phyloP scores from a whole-genome alignment of 495 filamentous ascomycete genomes.

The Rhizodiscina lignyota region DNA sequence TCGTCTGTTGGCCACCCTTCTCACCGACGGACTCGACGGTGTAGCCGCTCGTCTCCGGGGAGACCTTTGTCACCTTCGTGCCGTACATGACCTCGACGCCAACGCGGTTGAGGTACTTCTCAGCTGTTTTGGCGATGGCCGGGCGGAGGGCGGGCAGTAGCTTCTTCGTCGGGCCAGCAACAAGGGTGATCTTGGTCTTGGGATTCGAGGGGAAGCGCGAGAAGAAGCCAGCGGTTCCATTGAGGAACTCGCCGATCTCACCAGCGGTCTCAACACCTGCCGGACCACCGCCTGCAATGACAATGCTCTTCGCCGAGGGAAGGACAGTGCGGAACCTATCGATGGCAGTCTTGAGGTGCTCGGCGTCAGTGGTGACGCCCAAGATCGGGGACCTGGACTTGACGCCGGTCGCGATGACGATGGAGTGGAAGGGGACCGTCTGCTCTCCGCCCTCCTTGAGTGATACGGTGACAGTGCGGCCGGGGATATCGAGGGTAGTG shows the following conservation, averaged over 20 bases:
- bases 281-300: slow-evolving; percentile 45
- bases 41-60: no score
- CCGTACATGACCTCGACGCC: slow-evolving; percentile 29
- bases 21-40: slow-evolving; percentile 8
- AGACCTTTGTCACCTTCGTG: slow-evolving; percentile 10
- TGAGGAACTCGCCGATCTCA: slow-evolving; percentile 25
- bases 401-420: slow-evolving; percentile 24
- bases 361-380: slow-evolving; percentile 16
- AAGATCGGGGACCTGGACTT: slow-evolving; percentile 14
- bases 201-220: slow-evolving; percentile 10
- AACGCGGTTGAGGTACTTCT: slow-evolving; percentile 24
- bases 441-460: slow-evolving; percentile 1
- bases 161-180: slow-evolving; percentile 22
- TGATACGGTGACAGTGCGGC: slow-evolving; percentile 17
- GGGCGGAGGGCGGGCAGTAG: slow-evolving; percentile 29
- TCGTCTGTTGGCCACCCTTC: slow-evolving; percentile 8
- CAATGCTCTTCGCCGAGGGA: slow-evolving; percentile 30
- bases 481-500: slow-evolving; percentile 16
- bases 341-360: slow-evolving; percentile 8
- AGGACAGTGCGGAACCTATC: slow-evolving; percentile 13
- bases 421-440: slow-evolving; percentile 23
- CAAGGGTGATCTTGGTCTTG: slow-evolving; percentile 27
- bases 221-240: slow-evolving; percentile 12
- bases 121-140: slow-evolving; percentile 22
- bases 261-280: slow-evolving; percentile 45